These are phyloP conservation scores for Chalara sp. DNA, from an alignment of 2,329 filamentous ascomycete species.

Conservation along the genomic window DNA sequence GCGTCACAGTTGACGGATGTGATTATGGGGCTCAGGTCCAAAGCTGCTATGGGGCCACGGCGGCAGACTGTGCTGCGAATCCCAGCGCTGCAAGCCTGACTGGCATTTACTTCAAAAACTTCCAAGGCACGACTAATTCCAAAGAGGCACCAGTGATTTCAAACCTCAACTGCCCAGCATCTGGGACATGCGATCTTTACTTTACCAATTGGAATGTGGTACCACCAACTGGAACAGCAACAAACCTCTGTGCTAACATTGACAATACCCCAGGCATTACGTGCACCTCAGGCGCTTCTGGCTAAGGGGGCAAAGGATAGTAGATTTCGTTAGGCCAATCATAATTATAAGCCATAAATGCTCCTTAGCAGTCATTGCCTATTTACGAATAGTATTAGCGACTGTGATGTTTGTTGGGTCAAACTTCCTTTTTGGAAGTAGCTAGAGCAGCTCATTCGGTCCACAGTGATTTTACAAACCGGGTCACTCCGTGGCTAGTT, in stretches of 20 bases:
- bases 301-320: conserved; percentile 11
- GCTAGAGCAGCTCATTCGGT: no score
- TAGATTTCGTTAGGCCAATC: no score
- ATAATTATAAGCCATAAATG: no score
- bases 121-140: conserved; percentile 31
- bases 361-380: no score
- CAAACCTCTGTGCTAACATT: conserved; percentile 30
- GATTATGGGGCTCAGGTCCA: conserved; percentile 40
- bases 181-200: conserved; percentile 31
- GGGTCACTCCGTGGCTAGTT: no score
- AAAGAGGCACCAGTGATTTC: conserved; percentile 30
- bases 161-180: conserved; percentile 32
- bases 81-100: conserved; percentile 29
- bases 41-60: conserved; percentile 34
- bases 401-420: no score
- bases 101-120: conserved; percentile 30
- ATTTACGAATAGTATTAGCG: no score
- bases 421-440: no score
- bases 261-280: conserved; percentile 25
- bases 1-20: conserved; percentile 30
- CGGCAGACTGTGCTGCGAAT: conserved; percentile 28
- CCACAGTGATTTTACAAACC: no score
- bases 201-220: conserved; percentile 29
- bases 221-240: conserved; percentile 26
- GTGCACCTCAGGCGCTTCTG: conserved; percentile 29